These are phyloP conservation scores for Schizosaccharomyces osmophilus DNA, from an alignment of 805 yeast genomes.

Conservation along the genomic window DNA sequence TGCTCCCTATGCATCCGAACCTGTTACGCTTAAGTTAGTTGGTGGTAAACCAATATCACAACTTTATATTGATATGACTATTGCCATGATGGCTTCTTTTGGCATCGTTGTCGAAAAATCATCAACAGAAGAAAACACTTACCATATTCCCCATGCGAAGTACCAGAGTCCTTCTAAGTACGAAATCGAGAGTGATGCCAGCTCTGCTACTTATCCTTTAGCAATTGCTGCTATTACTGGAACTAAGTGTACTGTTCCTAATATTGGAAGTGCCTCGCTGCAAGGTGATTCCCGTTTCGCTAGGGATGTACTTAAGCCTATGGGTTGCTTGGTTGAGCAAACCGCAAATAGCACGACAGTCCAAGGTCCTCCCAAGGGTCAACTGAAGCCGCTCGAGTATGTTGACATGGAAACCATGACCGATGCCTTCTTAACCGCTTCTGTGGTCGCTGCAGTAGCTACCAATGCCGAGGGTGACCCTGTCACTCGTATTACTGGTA, in stretches of 20 bases:
- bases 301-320: slow-evolving; percentile 67
- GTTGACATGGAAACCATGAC: slow-evolving; percentile 99
- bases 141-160: slow-evolving; percentile 65
- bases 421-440: slow-evolving; percentile 89
- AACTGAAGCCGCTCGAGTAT: slow-evolving; percentile 39
- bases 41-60: slow-evolving; percentile 96
- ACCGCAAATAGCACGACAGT: slow-evolving; percentile 74
- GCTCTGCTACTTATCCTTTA: slow-evolving; percentile 90
- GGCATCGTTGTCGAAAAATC: slow-evolving; percentile 59
- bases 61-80: slow-evolving; percentile 90
- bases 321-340: slow-evolving; percentile 83
- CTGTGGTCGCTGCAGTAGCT: slow-evolving; percentile 91
- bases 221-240: slow-evolving; percentile 96
- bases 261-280: slow-evolving; percentile 70
- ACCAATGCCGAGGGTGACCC: slow-evolving; percentile 12
- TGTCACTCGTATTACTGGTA: slow-evolving; percentile 68
- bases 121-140: slow-evolving; percentile 51
- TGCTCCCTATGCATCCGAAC: slow-evolving; percentile 81
- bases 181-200: slow-evolving; percentile 86
- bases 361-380: slow-evolving; percentile 56
- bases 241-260: slow-evolving; percentile 74
- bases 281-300: slow-evolving; percentile 98
- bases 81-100: slow-evolving; percentile 76
- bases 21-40: slow-evolving; percentile 65
- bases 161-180: slow-evolving; percentile 66